phyloP scores from a whole-genome alignment of 2,329 filamentous ascomycete genomes.

The Fusarium albosuccineum region DNA sequence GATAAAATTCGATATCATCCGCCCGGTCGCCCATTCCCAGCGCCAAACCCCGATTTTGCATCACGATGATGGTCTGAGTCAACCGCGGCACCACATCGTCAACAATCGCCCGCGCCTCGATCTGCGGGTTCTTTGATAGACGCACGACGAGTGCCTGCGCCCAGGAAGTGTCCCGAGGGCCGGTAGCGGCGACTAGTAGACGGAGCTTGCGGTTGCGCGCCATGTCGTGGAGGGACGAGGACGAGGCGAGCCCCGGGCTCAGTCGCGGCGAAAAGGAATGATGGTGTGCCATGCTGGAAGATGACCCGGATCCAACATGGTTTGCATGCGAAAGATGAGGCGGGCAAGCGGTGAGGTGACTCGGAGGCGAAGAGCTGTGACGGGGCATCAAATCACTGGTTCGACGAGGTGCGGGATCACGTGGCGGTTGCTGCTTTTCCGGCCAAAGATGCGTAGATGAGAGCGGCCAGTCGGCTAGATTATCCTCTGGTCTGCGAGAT shows the following conservation, averaged over 20 bases:
- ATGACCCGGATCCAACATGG: conserved; percentile 48
- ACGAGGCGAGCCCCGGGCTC: conserved; percentile 43
- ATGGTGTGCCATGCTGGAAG: conserved; percentile 51
- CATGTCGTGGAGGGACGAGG: conserved; percentile 55
- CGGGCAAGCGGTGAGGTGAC: conserved; percentile 47
- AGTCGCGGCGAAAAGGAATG: conserved; percentile 50
- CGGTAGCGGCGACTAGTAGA: conserved; percentile 75
- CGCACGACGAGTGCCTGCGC: conserved; percentile 75
- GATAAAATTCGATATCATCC: conserved; percentile 65
- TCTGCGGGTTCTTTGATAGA: conserved; percentile 73
- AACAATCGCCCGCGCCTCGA: conserved; percentile 72
- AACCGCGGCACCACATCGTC: conserved; percentile 74
- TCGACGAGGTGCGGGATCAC: conserved; percentile 41
- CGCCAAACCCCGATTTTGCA: conserved; percentile 65
- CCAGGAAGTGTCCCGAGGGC: conserved; percentile 73
- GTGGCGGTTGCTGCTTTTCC: conserved; percentile 32
- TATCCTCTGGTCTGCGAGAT: neutral
- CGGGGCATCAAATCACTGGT: conserved; percentile 51
- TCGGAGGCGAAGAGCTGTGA: conserved; percentile 44
- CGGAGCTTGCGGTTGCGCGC: conserved; percentile 63
- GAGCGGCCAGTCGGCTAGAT: conserved; percentile 3
- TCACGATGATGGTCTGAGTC: conserved; percentile 71
- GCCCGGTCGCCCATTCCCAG: conserved; percentile 51
- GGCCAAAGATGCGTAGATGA: conserved; percentile 5
- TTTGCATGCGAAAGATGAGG: conserved; percentile 44